phyloP scores from a whole-genome alignment of 2,329 filamentous ascomycete genomes.

The Fusarium praegraminearum region DNA sequence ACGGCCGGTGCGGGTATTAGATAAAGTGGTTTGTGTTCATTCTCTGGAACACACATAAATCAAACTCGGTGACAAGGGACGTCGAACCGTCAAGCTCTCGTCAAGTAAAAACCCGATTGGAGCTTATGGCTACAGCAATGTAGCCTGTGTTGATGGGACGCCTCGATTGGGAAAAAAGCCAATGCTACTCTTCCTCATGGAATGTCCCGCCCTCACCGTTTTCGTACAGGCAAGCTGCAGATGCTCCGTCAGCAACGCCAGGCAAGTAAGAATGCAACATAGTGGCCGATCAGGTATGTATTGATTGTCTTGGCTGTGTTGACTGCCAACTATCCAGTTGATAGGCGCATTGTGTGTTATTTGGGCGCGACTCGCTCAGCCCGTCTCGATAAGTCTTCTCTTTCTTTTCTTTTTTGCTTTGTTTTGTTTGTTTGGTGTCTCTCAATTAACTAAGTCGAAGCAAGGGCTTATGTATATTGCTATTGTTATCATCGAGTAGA shows the following conservation, averaged over 20 bases:
- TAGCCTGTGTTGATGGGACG: neutral
- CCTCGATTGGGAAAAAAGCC: neutral
- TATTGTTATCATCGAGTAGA: neutral
- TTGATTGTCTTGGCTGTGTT: neutral
- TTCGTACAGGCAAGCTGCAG: conserved; percentile 41
- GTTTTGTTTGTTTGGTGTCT: neutral
- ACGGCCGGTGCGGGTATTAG: conserved; percentile 30
- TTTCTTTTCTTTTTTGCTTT: neutral
- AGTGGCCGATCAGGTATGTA: neutral
- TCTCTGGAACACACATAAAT: conserved; percentile 21
- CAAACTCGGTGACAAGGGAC: neutral
- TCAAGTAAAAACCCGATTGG: conserved; percentile 42
- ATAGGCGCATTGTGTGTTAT: neutral
- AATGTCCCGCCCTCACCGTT: conserved; percentile 41
- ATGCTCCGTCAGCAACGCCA: conserved; percentile 20
- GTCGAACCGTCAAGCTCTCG: neutral
- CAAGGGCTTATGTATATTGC: neutral
- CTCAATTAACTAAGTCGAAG: neutral
- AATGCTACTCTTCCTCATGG: conserved; percentile 11
- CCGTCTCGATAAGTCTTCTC: neutral
- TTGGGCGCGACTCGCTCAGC: conserved; percentile 9
- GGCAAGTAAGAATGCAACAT: neutral
- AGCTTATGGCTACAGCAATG: conserved; percentile 2
- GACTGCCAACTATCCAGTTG: neutral
- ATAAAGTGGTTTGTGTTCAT: conserved; percentile 28